A percentile compares a stretch with the other conserved stretches of the same genome.
These are phyloP conservation scores for Arabidopsis lyrata DNA, from an alignment of 441 rosid genomes.

Conservation along the genomic window DNA sequence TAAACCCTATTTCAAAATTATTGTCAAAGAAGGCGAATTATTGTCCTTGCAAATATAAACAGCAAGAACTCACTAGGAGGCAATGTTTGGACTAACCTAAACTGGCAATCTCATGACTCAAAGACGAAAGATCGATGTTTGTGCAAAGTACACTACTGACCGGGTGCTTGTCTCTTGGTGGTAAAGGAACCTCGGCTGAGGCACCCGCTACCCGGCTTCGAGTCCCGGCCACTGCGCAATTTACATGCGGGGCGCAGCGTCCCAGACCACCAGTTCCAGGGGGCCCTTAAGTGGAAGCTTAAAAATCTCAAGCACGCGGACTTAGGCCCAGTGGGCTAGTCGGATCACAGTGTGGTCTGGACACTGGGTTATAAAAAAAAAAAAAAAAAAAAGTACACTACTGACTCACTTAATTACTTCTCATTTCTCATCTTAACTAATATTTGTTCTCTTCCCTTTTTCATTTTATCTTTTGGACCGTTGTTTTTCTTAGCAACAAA, in stretches of 20 bases:
- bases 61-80: conserved; percentile 36
- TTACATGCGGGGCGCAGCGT: no score
- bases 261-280: no score
- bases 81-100: conserved; percentile 28
- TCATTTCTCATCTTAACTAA: conserved; percentile 17
- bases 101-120: conserved; percentile 22
- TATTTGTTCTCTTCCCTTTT: conserved; percentile 8
- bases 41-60: conserved; percentile 36
- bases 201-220: no score
- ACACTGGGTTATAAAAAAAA: no score
- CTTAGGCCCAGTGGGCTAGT: no score
- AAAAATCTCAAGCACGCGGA: no score
- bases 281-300: no score
- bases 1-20: background rate
- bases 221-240: no score
- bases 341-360: no score
- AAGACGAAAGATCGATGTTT: conserved; percentile 25
- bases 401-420: conserved; percentile 19
- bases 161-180: no score
- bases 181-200: no score
- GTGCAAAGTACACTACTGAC: conserved; percentile 24
- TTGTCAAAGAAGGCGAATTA: conserved; percentile 8
- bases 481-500: background rate
- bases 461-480: background rate
- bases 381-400: conserved; percentile 23